Percentiles rank a stretch among this genome's conserved stretches.
Evolutionary conservation across 768 basidiomycete species (phyloP).

Genomic region (Mycena galopus): DNA sequence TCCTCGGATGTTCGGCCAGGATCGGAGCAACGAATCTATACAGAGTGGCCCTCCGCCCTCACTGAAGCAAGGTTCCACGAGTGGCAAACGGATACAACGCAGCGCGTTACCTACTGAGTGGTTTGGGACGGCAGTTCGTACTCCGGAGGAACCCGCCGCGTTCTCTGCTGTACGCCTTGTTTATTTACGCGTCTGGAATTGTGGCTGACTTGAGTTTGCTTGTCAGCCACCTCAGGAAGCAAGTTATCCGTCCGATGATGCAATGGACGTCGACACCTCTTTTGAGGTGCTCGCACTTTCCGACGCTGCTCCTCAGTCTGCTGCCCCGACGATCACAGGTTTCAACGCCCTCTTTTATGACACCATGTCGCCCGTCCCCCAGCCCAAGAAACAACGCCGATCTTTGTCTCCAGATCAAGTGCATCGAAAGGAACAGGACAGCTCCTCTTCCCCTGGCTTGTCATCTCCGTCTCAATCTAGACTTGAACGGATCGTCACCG

Average conservation of each 20-base stretch:
- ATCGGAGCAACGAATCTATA: slow-evolving; percentile 71
- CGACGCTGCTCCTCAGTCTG: slow-evolving; percentile 56
- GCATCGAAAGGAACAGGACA: slow-evolving; percentile 52
- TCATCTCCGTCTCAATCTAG: slow-evolving; percentile 64
- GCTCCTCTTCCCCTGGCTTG: slow-evolving; percentile 63
- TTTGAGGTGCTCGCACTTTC: slow-evolving; percentile 52
- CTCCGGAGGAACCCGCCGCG: slow-evolving; percentile 33
- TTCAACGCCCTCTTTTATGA: slow-evolving; percentile 75
- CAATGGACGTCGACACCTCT: slow-evolving; percentile 86
- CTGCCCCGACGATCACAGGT: slow-evolving; percentile 64
- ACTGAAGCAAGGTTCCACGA: slow-evolving; percentile 53
- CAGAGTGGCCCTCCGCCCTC: slow-evolving; percentile 48
- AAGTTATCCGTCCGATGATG: slow-evolving; percentile 67
- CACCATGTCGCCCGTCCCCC: slow-evolving; percentile 60
- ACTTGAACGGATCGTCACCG: slow-evolving; percentile 61
- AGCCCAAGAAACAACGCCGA: slow-evolving; percentile 65
- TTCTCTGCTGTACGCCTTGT: slow-evolving; percentile 42
- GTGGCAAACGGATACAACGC: slow-evolving; percentile 70
- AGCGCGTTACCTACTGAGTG: slow-evolving; percentile 75
- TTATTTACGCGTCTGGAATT: neutral
- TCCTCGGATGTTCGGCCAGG: slow-evolving; percentile 78
- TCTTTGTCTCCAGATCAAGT: slow-evolving; percentile 69
- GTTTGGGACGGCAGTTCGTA: slow-evolving; percentile 50
- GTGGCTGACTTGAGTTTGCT: slow-evolving; percentile 26
- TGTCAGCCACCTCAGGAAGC: slow-evolving; percentile 55